Evolutionary conservation across 208 protist species (phyloP), one percentile per base, ranked within the genome.

Genomic region (Herpetomonas tarakana): DNA sequence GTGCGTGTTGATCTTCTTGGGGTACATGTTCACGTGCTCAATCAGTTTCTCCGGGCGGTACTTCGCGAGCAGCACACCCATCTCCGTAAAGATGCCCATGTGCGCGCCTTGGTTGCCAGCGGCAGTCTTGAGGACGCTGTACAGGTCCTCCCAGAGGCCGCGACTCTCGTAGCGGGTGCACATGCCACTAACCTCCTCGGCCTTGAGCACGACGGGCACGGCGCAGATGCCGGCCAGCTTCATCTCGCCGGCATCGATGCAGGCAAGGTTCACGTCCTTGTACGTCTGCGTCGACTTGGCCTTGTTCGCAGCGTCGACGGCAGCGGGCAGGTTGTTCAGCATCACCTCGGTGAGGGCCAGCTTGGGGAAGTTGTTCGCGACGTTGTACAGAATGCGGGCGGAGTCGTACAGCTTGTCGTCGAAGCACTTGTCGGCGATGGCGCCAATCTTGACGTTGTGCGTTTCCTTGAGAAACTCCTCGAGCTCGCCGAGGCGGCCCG

Each of bases 41-140:
- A 99, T 88, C 12, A 99, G 86, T 76, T 99, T 99, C 62, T 99
- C 96, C n/a, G 97, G 96, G 62, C 94, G 93, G 85, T 99, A 99
- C 74, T 99, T 98, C 24, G 96, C 93, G 65, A 99, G 99, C n/a
- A 99, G 70, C 25, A 99, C 86, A 51, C 96, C 98, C 53, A 99
- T 97, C 75, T 98, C 98, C 28, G 99, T 99, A 86, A 99, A 99
- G 77, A 99, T 99, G 58, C 94, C 97, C 83, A 98, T 97, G 76
- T 99, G 99, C 2, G 98, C 98, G 22, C 97, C 88, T 62, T 99
- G 97, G 27, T 95, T 73, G 28, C 71, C 74, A 9, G 98, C 73
- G 47, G 97, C 98, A 31, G 83, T 88, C 70, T 99, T 98, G 46
- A 99, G 74, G 1, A 99, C 82, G 6, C 65, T 47, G 30, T 99